Conservation (phyloP, 129 eudicot species). For the Tanacetum coccineum region DNA sequence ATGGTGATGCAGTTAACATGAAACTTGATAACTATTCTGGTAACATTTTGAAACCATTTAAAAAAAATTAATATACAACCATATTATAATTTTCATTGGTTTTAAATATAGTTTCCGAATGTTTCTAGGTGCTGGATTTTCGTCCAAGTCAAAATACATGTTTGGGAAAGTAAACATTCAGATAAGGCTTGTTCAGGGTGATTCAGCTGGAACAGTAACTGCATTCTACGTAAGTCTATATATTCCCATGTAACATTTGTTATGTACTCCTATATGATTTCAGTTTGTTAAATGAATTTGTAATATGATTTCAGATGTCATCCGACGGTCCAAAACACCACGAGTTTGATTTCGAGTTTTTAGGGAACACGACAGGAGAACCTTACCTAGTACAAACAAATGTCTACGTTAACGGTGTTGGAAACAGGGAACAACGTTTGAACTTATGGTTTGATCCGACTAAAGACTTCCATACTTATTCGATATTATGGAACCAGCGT, state of each 20-base stretch:
- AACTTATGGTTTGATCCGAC: slow-evolving; percentile 97
- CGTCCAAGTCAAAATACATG: slow-evolving; percentile 82
- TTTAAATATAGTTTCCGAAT: not conserved
- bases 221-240: slow-evolving; percentile 77
- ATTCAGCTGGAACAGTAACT: slow-evolving; percentile 99
- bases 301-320: slow-evolving; percentile 63
- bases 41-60: not conserved
- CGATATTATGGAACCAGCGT: slow-evolving; percentile 80
- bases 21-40: slow-evolving; percentile 88
- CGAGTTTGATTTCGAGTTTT: slow-evolving; percentile 91
- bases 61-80: too few relatives aligned
- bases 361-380: slow-evolving; percentile 86
- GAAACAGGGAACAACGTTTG: slow-evolving; percentile 84
- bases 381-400: slow-evolving; percentile 91
- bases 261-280: not conserved
- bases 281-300: not conserved
- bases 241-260: not conserved
- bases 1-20: slow-evolving; percentile 81
- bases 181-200: slow-evolving; percentile 90
- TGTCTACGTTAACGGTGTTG: slow-evolving; percentile 90
- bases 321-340: slow-evolving; percentile 87
- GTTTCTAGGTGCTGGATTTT: slow-evolving; percentile 88
- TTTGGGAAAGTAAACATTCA: slow-evolving; percentile 86
- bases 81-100: too few relatives aligned
- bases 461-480: slow-evolving; percentile 77